phyloP scores from a whole-genome alignment of 75 land plant genomes.

The Sequoia sempervirens region DNA sequence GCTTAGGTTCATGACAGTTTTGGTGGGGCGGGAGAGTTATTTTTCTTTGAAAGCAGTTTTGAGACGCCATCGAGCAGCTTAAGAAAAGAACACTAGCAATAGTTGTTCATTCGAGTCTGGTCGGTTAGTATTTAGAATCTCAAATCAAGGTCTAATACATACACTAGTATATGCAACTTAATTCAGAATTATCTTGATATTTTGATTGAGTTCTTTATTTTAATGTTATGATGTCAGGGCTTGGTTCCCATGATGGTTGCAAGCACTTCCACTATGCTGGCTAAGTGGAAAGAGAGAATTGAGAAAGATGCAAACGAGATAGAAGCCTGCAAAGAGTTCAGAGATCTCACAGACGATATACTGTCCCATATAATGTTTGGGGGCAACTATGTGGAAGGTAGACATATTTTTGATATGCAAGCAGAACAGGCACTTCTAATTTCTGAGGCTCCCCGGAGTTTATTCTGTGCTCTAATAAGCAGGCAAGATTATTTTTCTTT shows the following conservation, averaged over 20 bases:
- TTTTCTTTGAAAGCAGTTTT: neutral
- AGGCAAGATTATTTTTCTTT: neutral
- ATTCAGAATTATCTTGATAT: neutral
- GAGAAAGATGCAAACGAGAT: conserved; percentile 27
- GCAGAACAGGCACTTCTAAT: conserved; percentile 11
- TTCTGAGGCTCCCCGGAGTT: neutral
- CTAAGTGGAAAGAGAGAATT: conserved; percentile 31
- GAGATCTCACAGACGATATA: conserved; percentile 26
- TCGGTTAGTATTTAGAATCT: too few relatives aligned
- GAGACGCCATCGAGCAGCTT: neutral
- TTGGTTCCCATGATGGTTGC: neutral
- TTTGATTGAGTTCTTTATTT: neutral
- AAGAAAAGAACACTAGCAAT: neutral
- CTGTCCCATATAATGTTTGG: conserved; percentile 41
- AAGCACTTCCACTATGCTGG: conserved; percentile 16
- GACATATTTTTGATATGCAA: conserved; percentile 24
- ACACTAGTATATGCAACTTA: neutral
- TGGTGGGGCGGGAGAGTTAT: too few relatives aligned
- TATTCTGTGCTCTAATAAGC: neutral
- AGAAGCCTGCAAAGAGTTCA: conserved; percentile 35
- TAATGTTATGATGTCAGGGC: neutral
- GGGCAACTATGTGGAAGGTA: conserved; percentile 35
- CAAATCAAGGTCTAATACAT: neutral
- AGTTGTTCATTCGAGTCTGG: neutral
- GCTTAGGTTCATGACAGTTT: neutral